These are phyloP conservation scores for Castanopsis chinensis DNA, from an alignment of 306 rosid genomes.

Conservation along the genomic window DNA sequence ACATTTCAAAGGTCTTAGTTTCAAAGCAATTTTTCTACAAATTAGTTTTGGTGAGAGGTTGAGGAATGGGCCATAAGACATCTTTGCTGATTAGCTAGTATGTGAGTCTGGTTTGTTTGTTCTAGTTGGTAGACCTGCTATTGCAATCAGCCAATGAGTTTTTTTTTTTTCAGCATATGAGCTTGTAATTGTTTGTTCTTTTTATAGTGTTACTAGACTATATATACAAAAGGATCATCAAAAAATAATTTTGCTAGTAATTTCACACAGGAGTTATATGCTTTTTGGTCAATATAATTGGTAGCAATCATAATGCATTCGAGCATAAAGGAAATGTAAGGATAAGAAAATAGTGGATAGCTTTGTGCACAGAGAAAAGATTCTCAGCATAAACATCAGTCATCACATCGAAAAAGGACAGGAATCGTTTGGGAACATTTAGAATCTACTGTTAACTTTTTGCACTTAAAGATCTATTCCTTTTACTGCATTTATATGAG, in stretches of 20 bases:
- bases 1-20: too few species aligned
- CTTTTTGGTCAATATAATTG: conserved; percentile 17
- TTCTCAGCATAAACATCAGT: not conserved
- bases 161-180: too few species aligned
- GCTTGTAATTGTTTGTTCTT: too few species aligned
- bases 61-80: too few species aligned
- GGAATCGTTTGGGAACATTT: not conserved
- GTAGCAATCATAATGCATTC: conserved; percentile 14
- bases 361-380: not conserved
- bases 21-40: too few species aligned
- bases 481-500: too few species aligned
- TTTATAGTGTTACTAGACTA: too few species aligned
- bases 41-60: too few species aligned
- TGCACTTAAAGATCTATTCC: not conserved
- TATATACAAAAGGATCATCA: not conserved
- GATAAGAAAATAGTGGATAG: not conserved
- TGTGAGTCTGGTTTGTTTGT: too few species aligned
- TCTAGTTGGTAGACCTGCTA: too few species aligned
- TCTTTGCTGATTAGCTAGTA: too few species aligned
- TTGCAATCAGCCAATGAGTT: too few species aligned
- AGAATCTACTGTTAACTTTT: not conserved
- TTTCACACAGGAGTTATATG: not conserved
- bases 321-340: not conserved
- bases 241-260: conserved; percentile 4
- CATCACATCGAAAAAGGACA: not conserved